Evolutionary conservation across 345 rosid species (phyloP), one percentile per base, ranked within the genome.

Genomic region (Iberis pinnata): DNA sequence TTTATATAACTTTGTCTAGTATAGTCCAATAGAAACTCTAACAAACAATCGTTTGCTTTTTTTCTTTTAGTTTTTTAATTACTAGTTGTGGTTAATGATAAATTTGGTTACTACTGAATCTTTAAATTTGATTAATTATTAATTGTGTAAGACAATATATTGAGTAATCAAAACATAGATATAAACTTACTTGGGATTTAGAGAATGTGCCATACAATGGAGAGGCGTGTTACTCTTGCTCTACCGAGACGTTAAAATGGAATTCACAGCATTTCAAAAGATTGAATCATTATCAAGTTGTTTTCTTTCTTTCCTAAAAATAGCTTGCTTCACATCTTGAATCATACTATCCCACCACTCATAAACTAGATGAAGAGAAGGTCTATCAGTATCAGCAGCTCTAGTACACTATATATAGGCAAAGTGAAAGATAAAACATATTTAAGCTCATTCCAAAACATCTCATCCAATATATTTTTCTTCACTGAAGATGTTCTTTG

Each of bases 321-420:
- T 48, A 29, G 37, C 10, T 0, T 24, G 37, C 15, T 37, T 53
- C 15, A 15, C 35, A 13, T 53, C 1, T 0, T 40, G 26, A 40
- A 54, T 54, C 48, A 54, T 54, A 16, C 6, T 40, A 7, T 39
- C 9, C 26, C 48, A 54, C 47, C 47, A 54, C 16, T 40, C 59
- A 17, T 40, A 40, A 0, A 26, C 48, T 39, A 40, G 9, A 26
- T 40, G 47, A 40, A 54, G 26, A 16, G 26, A 54, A 40, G n/a
- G 3, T 0, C 9, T 25, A 24, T 39, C 36, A 7, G 15, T 53
- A 24, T 25, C 58, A 5, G 3, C 12, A 39, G 4, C 37, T 53
- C 25, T 25, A 15, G 40, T 53, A 25, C 8, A 0, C 4, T 25
- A 7, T 54, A 54, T 3, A 40, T 40, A 0, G 17, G 27, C 3